These are phyloP conservation scores for Trapa bicornis DNA, from an alignment of 345 rosid species.

Conservation along the genomic window DNA sequence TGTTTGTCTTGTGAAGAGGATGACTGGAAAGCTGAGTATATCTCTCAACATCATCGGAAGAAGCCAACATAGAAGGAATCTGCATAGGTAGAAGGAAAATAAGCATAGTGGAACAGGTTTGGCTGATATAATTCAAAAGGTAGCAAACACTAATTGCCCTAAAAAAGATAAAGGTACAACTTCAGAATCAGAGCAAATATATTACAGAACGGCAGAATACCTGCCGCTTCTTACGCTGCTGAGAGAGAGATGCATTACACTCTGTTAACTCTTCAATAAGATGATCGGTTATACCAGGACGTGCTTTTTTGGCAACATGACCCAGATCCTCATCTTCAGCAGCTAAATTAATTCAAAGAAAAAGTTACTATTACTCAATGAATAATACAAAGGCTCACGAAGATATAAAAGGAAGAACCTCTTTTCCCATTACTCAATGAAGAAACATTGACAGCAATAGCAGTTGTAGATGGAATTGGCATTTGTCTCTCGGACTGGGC, in stretches of 20 bases:
- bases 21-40: conserved; percentile 90
- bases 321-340: conserved; percentile 39
- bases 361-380: conserved; percentile 5
- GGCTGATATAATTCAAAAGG: background rate
- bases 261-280: conserved; percentile 67
- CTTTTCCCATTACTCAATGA: conserved; percentile 72
- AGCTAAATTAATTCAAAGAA: conserved; percentile 20
- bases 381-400: background rate
- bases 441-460: conserved; percentile 22
- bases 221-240: conserved; percentile 77
- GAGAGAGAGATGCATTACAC: conserved; percentile 81
- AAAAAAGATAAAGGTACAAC: background rate
- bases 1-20: conserved; percentile 85
- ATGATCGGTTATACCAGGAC: conserved; percentile 58
- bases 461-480: conserved; percentile 37
- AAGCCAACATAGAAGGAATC: conserved; percentile 64
- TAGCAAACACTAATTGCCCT: background rate
- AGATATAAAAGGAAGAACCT: conserved; percentile 30
- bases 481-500: conserved; percentile 65
- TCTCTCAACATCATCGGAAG: conserved; percentile 58
- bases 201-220: conserved; percentile 15
- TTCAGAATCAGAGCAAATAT: background rate
- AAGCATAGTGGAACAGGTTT: background rate
- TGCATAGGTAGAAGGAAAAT: conserved; percentile 13
- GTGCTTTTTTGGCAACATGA: conserved; percentile 37